phyloP scores from a whole-genome alignment of 306 rosid genomes.

The Lathyrus oleraceus region DNA sequence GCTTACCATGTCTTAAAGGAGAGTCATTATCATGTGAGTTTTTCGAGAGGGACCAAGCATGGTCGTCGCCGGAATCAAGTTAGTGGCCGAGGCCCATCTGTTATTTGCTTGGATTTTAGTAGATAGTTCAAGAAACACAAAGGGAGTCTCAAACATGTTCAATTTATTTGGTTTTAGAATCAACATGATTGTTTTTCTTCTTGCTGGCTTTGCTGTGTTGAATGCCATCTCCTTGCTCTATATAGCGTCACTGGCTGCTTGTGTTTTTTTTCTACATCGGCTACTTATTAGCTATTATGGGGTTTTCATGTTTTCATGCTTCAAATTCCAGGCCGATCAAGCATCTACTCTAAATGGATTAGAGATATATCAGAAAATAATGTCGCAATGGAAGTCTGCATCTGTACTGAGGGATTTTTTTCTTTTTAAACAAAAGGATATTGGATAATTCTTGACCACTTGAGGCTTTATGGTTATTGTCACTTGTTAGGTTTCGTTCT shows the following conservation, averaged over 20 bases:
- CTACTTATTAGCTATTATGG: constrained; percentile 69
- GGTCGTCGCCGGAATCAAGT: no score
- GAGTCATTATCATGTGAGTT: no score
- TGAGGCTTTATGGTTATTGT: constrained; percentile 85
- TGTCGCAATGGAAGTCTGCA: constrained; percentile 70
- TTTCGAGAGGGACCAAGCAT: no score
- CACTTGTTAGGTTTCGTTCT: constrained; percentile 89
- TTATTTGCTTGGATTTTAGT: no score
- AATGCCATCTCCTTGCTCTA: constrained; percentile 75
- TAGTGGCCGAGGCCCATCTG: no score
- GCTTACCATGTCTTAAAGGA: no score
- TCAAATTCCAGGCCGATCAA: constrained; percentile 81
- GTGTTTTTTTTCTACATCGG: constrained; percentile 71
- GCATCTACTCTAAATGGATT: constrained; percentile 59
- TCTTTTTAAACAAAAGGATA: constrained; percentile 91
- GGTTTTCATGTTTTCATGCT: constrained; percentile 89
- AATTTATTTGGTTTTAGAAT: constrained; percentile 93
- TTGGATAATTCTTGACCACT: constrained; percentile 87
- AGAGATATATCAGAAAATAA: constrained; percentile 55
- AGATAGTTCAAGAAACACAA: no score
- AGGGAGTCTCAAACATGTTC: no score
- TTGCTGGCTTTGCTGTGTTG: constrained; percentile 86
- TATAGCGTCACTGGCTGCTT: constrained; percentile 71
- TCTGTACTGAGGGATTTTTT: constrained; percentile 82
- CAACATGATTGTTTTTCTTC: constrained; percentile 89